Base-by-base conservation (phyloP, 2,329 filamentous ascomycete species). In the Penicillium hordei region DNA sequence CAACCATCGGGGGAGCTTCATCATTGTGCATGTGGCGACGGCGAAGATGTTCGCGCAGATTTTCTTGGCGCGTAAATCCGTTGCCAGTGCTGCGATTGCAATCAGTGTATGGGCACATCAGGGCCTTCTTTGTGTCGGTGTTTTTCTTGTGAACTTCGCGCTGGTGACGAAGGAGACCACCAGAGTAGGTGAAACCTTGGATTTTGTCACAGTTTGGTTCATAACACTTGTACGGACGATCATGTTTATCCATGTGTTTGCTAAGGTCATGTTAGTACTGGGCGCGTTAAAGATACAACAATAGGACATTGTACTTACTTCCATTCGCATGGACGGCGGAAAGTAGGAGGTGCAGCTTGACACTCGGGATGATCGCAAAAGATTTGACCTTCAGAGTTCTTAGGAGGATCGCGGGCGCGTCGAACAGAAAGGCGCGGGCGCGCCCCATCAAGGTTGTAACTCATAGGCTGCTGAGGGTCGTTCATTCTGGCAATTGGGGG, bases 221-320 rank as follows among this genome's bases (percentile, higher is more conserved):
- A 23, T 80, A 82, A 75, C 93, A 97, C 68, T 92, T 90, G 72
- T 97, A 97, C 1, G 93, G 93, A 13, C 93, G 84, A 66, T 96
- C 92, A 73, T 97, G 93, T 74, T 96, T 96, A 78, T 97, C 93
- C 93, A 97, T 97, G 73, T 97, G 93, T 78, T 97, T 97, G 72
- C 91, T 96, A 60, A 31, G 36, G 21, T 52, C 21, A 45, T 40
- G 60, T 74, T 68, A 69, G 65, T 56, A 58, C 49, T 21, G 8
- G 23, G 9, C 38, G 51, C 52, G 33, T 43, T 56, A 39, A 55
- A 75, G 68, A 62, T 55, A 51, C 29, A 39, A 44, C 25, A 33
- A 55, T 21, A 21, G 13, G 23, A n/a, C 7, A 12, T 56, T n/a
- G 31, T 56, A 31, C 90, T 84, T 80, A 94, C 91, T 89, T 95